Evolutionary conservation across 768 basidiomycete species (phyloP).

Genomic region (Russula olivacea): DNA sequence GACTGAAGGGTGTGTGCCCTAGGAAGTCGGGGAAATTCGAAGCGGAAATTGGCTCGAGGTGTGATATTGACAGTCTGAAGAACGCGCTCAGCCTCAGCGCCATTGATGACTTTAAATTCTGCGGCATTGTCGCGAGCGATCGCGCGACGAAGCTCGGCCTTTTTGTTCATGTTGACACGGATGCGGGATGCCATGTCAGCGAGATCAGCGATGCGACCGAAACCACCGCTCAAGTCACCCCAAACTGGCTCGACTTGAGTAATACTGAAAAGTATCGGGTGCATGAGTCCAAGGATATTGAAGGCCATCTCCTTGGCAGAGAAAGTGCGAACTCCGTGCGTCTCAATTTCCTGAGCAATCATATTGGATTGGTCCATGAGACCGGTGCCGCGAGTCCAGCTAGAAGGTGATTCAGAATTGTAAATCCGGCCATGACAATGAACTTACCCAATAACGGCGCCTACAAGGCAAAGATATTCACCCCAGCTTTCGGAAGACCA

Average conservation of each 20-base stretch:
- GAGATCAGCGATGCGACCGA: conserved; percentile 94
- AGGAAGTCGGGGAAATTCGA: conserved; percentile 88
- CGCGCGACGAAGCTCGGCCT: conserved; percentile 88
- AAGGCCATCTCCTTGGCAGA: conserved; percentile 99
- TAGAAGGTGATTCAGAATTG: conserved; percentile 30
- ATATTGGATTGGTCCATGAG: conserved; percentile 94
- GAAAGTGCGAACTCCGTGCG: conserved; percentile 92
- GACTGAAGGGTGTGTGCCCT: conserved; percentile 61
- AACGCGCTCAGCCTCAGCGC: conserved; percentile 86
- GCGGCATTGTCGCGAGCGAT: conserved; percentile 90
- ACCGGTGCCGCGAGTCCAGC: conserved; percentile 98
- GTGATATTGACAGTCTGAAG: conserved; percentile 89
- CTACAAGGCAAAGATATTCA: conserved; percentile 95
- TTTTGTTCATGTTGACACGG: conserved; percentile 71
- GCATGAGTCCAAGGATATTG: conserved; percentile 99
- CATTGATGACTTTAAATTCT: conserved; percentile 91
- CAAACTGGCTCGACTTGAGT: conserved; percentile 99
- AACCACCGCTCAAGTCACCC: conserved; percentile 97
- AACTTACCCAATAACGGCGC: conserved; percentile 92
- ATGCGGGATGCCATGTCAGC: conserved; percentile 88
- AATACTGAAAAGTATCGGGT: conserved; percentile 97
- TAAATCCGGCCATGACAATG: conserved; percentile 2
- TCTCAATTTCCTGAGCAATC: conserved; percentile 90
- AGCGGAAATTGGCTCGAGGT: conserved; percentile 97
- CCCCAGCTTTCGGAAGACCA: conserved; percentile 99